These are phyloP conservation scores for Hyphopichia khmerensis DNA, from an alignment of 1,139 yeast genomes.

Conservation along the genomic window DNA sequence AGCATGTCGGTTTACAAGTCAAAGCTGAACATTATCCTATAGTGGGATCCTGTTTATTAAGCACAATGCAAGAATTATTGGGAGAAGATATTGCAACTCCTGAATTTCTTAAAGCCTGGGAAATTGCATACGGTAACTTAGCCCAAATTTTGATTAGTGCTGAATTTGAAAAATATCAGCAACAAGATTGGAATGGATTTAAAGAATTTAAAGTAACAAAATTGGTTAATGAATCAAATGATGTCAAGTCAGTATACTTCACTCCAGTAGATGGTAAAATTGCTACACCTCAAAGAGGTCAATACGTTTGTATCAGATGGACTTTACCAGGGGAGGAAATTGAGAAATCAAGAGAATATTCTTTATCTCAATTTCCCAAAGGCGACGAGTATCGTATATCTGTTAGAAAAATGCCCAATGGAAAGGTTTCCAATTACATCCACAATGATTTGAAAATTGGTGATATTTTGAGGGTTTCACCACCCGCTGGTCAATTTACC, in stretches of 20 bases:
- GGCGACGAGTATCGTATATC: constrained; percentile 50
- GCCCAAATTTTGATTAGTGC: constrained; percentile 60
- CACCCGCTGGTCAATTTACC: constrained; percentile 60
- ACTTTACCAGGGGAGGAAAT: constrained; percentile 25
- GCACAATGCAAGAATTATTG: constrained; percentile 53
- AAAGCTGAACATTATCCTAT: constrained; percentile 63
- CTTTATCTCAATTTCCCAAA: constrained; percentile 38
- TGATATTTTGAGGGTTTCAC: constrained; percentile 48
- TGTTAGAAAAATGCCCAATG: constrained; percentile 46
- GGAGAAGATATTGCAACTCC: constrained; percentile 58
- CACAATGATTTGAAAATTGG: constrained; percentile 53
- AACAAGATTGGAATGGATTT: constrained; percentile 56
- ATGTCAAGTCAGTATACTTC: constrained; percentile 54
- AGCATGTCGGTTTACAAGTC: constrained; percentile 65
- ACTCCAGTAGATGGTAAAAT: constrained; percentile 46
- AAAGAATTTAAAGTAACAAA: constrained; percentile 48
- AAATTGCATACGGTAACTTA: constrained; percentile 60
- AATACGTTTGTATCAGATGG: constrained; percentile 58
- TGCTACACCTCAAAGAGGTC: constrained; percentile 51
- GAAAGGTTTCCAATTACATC: constrained; percentile 53
- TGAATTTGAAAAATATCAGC: constrained; percentile 48
- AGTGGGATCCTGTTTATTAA: constrained; percentile 57
- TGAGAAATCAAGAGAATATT: constrained; percentile 51
- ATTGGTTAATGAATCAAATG: constrained; percentile 42
- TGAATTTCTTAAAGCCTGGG: constrained; percentile 64